A percentile compares a stretch with the other conserved stretches of the same genome.
Conservation (phyloP, 2,329 filamentous ascomycete genomes). For the Camillea tinctor region DNA sequence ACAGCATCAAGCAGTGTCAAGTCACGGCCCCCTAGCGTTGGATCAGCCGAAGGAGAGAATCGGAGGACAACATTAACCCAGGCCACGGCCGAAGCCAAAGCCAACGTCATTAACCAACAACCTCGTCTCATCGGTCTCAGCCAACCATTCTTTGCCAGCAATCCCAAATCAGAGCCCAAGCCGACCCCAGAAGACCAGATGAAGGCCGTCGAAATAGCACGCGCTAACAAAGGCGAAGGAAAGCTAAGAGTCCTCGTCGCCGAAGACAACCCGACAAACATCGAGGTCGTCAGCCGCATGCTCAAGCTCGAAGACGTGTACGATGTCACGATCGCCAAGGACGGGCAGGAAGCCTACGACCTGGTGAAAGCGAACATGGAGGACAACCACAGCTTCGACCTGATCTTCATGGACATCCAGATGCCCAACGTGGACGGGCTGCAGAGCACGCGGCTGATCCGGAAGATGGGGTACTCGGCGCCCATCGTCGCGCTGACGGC, state of each 20-base stretch:
- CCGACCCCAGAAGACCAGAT: slow-evolving; percentile 57
- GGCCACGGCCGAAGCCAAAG: slow-evolving; percentile 29
- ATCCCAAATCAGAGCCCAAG: slow-evolving; percentile 34
- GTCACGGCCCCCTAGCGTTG: slow-evolving; percentile 49
- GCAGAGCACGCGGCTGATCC: slow-evolving; percentile 80
- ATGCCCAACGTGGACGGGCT: slow-evolving; percentile 94
- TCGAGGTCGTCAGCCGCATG: slow-evolving; percentile 60
- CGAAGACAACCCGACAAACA: slow-evolving; percentile 63
- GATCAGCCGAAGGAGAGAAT: slow-evolving; percentile 40
- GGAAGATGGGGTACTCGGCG: slow-evolving; percentile 79
- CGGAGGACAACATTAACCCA: slow-evolving; percentile 34
- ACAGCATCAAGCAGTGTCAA: slow-evolving; percentile 54
- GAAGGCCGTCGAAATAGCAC: slow-evolving; percentile 63
- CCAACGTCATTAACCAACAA: slow-evolving; percentile 61
- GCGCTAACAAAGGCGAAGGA: slow-evolving; percentile 57
- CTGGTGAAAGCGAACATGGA: slow-evolving; percentile 81
- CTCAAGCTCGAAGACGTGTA: slow-evolving; percentile 76
- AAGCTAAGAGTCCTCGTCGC: slow-evolving; percentile 83
- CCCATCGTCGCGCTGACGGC: slow-evolving; percentile 91
- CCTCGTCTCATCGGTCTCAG: slow-evolving; percentile 80
- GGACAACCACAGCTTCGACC: slow-evolving; percentile 68
- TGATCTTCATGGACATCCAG: slow-evolving; percentile 95
- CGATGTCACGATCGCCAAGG: slow-evolving; percentile 84
- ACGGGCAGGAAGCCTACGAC: slow-evolving; percentile 84
- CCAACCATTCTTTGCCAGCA: slow-evolving; percentile 72